These are phyloP conservation scores for Polysphondylium violaceum DNA, from an alignment of 78 protist genomes.

Conservation along the genomic window DNA sequence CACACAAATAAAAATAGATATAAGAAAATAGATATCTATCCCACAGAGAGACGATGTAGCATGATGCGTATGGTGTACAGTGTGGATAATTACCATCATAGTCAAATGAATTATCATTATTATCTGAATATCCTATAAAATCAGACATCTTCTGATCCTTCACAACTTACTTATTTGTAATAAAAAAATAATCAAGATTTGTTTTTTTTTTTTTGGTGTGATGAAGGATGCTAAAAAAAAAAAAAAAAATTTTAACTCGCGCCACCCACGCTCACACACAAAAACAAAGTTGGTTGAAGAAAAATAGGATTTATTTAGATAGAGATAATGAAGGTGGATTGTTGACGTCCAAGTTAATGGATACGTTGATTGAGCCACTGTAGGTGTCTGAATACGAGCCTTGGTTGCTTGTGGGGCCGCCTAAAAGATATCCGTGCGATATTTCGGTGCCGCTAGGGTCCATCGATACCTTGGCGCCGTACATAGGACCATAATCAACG, in stretches of 20 bases:
- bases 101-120: neutral
- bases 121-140: constrained; percentile 29
- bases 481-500: neutral
- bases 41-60: neutral
- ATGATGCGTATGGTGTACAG: neutral
- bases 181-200: too few species aligned
- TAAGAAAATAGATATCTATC: neutral
- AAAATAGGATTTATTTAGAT: too few species aligned
- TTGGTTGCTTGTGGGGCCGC: constrained; percentile 17
- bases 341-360: too few species aligned
- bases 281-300: too few species aligned
- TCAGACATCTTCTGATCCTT: constrained; percentile 28
- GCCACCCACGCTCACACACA: too few species aligned
- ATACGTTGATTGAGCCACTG: constrained; percentile 1
- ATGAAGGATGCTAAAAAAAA: too few species aligned
- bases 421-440: neutral
- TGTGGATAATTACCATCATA: neutral
- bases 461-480: neutral
- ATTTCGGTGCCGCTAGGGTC: neutral
- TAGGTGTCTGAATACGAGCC: neutral
- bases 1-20: too few species aligned
- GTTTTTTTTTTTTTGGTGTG: too few species aligned
- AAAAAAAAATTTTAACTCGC: too few species aligned
- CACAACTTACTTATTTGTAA: too few species aligned
- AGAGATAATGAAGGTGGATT: too few species aligned